Conservation (phyloP, 129 eudicot species). For the Deinandra increscens region DNA sequence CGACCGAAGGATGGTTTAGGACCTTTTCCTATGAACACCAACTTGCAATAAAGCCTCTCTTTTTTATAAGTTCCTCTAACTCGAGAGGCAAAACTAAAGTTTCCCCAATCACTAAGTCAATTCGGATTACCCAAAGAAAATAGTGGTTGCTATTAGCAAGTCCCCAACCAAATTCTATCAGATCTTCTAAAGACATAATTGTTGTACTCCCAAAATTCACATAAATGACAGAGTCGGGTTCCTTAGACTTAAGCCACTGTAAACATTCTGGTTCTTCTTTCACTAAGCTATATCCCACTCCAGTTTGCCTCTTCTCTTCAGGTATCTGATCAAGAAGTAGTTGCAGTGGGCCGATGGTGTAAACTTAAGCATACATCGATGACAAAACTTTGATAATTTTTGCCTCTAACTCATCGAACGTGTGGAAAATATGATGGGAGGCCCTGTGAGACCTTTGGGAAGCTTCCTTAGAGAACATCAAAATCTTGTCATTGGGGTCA, state of each 20-base stretch:
- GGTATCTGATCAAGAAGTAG: constrained; percentile 18
- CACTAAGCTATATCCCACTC: not conserved
- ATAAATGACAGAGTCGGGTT: constrained; percentile 12
- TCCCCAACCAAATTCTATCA: constrained; percentile 17
- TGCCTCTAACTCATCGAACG: constrained; percentile 5
- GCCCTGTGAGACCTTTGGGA: not conserved
- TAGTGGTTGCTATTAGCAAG: constrained; percentile 20
- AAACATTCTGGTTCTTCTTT: constrained; percentile 14
- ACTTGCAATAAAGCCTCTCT: constrained; percentile 17
- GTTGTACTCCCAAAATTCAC: constrained; percentile 23
- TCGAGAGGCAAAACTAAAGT: not conserved
- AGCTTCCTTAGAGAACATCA: not conserved
- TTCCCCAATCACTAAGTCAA: constrained; percentile 6
- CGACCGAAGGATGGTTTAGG: constrained; percentile 21
- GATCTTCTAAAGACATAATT: not conserved
- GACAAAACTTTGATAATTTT: not conserved
- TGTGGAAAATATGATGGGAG: constrained; percentile 10
- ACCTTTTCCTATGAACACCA: constrained; percentile 26
- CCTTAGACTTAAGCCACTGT: constrained; percentile 6
- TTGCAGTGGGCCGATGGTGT: constrained; percentile 19
- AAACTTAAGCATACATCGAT: not conserved
- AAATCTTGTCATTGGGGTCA: not conserved
- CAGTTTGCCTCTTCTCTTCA: not conserved
- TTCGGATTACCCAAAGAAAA: constrained; percentile 19
- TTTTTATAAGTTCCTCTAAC: not conserved